Evolutionary conservation across 2,329 filamentous ascomycete species (phyloP), one percentile per base, ranked within the genome.

Genomic region (Madurella fahalii): DNA sequence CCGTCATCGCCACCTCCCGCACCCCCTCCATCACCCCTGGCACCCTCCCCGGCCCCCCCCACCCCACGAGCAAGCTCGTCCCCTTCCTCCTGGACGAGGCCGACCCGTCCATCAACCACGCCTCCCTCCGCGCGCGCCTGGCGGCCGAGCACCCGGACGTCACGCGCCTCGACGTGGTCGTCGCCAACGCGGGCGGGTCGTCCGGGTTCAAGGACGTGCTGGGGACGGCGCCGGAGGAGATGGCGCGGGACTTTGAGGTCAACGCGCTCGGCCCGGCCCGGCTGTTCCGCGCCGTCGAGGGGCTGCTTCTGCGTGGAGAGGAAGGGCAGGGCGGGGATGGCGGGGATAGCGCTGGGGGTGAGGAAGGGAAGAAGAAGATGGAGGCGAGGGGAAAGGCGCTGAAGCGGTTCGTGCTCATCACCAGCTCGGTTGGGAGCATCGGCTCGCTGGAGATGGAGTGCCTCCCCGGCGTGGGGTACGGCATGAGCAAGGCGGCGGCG

Each of bases 11-110:
- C 37, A 60, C 61, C n/a, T 54, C 63, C 16, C 64, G 65, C 56
- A 15, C 59, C 32, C 42, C 59, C 32, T 41, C 54, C 15, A 48
- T 58, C 11, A 47, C 54, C 13, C 95, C 90, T 18, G 47, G 54
- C 12, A 95, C 90, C 18, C 88, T 93, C 71, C 85, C 90, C 64
- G 76, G 95, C 18, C 89, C 95, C 71, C 67, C 50, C 31, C 53
- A 59, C 16, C 16, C 56, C 4, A 46, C 47, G 17, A 62, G 58
- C 52, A 48, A 25, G 8, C 51, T 65, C 5, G 41, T 64, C 30
- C 43, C 61, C 13, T 13, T 64, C 34, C 58, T 62, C 17, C 61
- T 68, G 11, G 56, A 61, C 55, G 62, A 63, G 2, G 18, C 47
- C 25, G 12, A 50, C 16, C 47, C 53, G 25, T 32, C 34, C 39